Evolutionary conservation across 225 moss, liverwort and hornwort genomes (phyloP).

Genomic region (Polytrichum formosum): DNA sequence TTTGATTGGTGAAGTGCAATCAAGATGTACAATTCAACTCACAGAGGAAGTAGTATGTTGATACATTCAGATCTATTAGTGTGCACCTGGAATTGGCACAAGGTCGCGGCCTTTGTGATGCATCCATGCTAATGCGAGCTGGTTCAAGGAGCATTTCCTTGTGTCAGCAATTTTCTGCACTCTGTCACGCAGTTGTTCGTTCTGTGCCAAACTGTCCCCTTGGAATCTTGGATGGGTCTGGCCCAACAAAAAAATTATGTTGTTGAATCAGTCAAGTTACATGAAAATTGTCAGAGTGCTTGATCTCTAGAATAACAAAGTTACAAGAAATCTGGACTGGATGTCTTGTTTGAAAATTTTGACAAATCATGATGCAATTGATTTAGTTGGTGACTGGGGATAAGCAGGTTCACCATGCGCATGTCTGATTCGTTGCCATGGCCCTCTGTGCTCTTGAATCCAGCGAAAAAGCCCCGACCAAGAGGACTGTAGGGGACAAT

Average conservation of each 20-base stretch:
- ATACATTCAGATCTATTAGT: too few relatives aligned
- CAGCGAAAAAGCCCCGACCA: constrained; percentile 4
- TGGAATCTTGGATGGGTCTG: constrained; percentile 1
- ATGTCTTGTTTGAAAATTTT: too few relatives aligned
- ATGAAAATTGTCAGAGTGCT: too few relatives aligned
- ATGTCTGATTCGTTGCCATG: not conserved
- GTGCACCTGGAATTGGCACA: constrained; percentile 24
- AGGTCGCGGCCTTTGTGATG: constrained; percentile 11
- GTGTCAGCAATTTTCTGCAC: constrained; percentile 5
- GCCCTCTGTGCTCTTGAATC: not conserved
- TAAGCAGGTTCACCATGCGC: too few relatives aligned
- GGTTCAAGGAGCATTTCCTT: constrained; percentile 12
- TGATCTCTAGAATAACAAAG: too few relatives aligned
- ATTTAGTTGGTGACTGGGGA: too few relatives aligned
- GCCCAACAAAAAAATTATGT: not conserved
- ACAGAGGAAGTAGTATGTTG: too few relatives aligned
- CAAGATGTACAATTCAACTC: too few relatives aligned
- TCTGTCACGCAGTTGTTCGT: constrained; percentile 12
- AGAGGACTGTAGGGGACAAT: constrained; percentile 15
- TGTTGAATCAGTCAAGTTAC: too few relatives aligned
- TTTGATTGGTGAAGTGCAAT: too few relatives aligned
- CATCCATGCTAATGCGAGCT: constrained; percentile 14
- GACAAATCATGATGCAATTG: too few relatives aligned
- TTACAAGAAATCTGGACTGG: too few relatives aligned
- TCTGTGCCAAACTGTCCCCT: constrained; percentile 6